Evolutionary conservation across 306 rosid genomes (phyloP).

Genomic region (Styphnolobium japonicum): DNA sequence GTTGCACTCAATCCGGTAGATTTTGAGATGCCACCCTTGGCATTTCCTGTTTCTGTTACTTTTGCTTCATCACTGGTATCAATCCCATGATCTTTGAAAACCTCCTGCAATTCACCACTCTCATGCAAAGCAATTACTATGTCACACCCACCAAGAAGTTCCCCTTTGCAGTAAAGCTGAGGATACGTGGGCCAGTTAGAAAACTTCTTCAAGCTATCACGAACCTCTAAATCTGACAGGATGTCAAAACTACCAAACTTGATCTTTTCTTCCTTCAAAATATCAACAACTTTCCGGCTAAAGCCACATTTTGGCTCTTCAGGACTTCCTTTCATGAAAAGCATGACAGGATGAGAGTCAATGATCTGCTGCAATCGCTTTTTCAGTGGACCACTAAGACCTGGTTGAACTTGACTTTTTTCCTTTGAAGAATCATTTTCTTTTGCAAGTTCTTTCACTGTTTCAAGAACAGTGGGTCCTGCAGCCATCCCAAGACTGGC

Average conservation of each 20-base stretch:
- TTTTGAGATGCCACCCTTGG: slow-evolving; percentile 57
- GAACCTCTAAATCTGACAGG: slow-evolving; percentile 67
- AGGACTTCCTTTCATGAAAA: slow-evolving; percentile 92
- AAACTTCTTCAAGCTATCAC: slow-evolving; percentile 79
- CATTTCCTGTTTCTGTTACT: slow-evolving; percentile 44
- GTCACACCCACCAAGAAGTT: slow-evolving; percentile 94
- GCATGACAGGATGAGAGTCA: slow-evolving; percentile 58
- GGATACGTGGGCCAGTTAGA: slow-evolving; percentile 97
- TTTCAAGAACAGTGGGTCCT: slow-evolving; percentile 67
- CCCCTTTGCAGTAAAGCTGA: slow-evolving; percentile 91
- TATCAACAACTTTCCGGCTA: slow-evolving; percentile 72
- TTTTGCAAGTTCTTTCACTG: slow-evolving; percentile 66
- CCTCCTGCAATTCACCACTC: slow-evolving; percentile 74
- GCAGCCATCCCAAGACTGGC: slow-evolving; percentile 96
- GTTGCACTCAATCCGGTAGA: slow-evolving; percentile 61
- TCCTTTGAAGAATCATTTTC: slow-evolving; percentile 55
- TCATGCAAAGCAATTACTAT: slow-evolving; percentile 87
- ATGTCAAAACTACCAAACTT: slow-evolving; percentile 83
- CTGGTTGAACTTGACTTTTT: slow-evolving; percentile 42
- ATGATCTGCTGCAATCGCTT: slow-evolving; percentile 58
- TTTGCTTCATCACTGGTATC: slow-evolving; percentile 36
- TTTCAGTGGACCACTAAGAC: slow-evolving; percentile 42
- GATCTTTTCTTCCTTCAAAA: slow-evolving; percentile 76
- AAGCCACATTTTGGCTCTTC: slow-evolving; percentile 86
- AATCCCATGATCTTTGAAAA: slow-evolving; percentile 79